Base-by-base conservation (phyloP, 225 moss, liverwort and hornwort genomes). In the Antitrichia curtipendula region DNA sequence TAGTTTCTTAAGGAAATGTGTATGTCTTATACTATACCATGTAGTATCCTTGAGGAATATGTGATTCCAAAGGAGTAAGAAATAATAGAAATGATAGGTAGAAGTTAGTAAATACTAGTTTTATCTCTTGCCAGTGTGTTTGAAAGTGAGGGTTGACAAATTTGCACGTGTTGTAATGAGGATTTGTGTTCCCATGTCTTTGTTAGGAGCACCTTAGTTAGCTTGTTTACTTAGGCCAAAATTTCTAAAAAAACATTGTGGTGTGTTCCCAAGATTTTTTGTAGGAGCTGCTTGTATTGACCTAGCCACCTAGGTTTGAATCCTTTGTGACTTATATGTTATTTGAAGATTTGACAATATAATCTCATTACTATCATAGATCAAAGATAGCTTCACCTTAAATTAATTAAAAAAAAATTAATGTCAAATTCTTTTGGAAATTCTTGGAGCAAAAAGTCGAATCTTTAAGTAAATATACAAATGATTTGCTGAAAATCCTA, bases 271-370 rank as follows among this genome's bases (percentile, higher is more conserved):
- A 43, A 9, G 4, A 32, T 6, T 40, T 25, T 70, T 41, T 2
- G 2, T 24, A 40, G 5, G 25, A 24, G 24, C 1, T 13, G 0
- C 3, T 38, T 7, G 68, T 2, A 1, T 40, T 23, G 40, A 40
- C 4, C 4, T n/a, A n/a, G n/a, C n/a, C n/a, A n/a, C n/a, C n/a
- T 0, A n/a, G 0, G 14, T 69, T 24, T 25, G 41, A 70, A 27
- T 70, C 27, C 1, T 43, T 3, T 71, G 28, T 43, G 9, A 27
- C 6, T 43, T 43, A 16, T 3, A 27, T 71, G 28, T 27, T 71
- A 16, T 43, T 16, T 41, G 8, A 27, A 43, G 16, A 43, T 71
- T 71, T 43, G 27, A 5, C 16, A 27, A 70, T 25, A 16, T 16
- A 43, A 27, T 43, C 27, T 71, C 71, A 43, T 20, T 27, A 27